Conservation (phyloP, 495 filamentous ascomycete species). For the Clavariopsis aquatica region DNA sequence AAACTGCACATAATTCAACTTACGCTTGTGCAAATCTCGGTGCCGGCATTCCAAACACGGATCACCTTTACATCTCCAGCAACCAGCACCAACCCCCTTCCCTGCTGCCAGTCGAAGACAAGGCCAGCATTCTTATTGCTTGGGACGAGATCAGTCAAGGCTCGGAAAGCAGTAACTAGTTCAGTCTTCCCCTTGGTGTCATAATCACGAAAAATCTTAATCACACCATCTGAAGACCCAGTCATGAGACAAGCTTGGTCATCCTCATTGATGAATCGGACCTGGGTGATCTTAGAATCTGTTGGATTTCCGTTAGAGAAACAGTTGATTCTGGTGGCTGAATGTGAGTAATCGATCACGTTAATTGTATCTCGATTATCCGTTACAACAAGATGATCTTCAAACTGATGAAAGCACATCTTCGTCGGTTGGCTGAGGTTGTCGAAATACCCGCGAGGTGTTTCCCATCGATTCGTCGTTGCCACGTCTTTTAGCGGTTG, state of each 20-base stretch:
- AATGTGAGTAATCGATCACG: slow-evolving; percentile 89
- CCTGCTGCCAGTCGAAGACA: slow-evolving; percentile 98
- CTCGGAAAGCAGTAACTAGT: slow-evolving; percentile 89
- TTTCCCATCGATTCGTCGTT: slow-evolving; percentile 80
- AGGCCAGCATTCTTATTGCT: slow-evolving; percentile 91
- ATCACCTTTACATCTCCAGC: slow-evolving; percentile 96
- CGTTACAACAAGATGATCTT: slow-evolving; percentile 90
- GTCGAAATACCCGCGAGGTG: slow-evolving; percentile 72
- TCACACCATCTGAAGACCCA: slow-evolving; percentile 88
- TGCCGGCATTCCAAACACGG: slow-evolving; percentile 89
- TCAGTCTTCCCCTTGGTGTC: slow-evolving; percentile 70
- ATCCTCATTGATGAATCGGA: slow-evolving; percentile 97
- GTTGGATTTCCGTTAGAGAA: slow-evolving; percentile 94
- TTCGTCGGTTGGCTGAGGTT: slow-evolving; percentile 85
- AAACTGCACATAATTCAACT: slow-evolving; percentile 26
- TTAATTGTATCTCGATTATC: slow-evolving; percentile 83
- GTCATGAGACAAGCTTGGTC: slow-evolving; percentile 94
- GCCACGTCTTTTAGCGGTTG: slow-evolving; percentile 90
- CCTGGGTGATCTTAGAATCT: slow-evolving; percentile 88
- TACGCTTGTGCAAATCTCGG: slow-evolving; percentile 84
- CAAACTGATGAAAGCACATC: slow-evolving; percentile 97
- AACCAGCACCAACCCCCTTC: slow-evolving; percentile 89
- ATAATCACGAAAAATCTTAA: slow-evolving; percentile 93
- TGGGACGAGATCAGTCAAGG: slow-evolving; percentile 86
- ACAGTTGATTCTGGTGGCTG: slow-evolving; percentile 64